Base-by-base conservation (phyloP, 306 rosid genomes). In the Senna siamea region DNA sequence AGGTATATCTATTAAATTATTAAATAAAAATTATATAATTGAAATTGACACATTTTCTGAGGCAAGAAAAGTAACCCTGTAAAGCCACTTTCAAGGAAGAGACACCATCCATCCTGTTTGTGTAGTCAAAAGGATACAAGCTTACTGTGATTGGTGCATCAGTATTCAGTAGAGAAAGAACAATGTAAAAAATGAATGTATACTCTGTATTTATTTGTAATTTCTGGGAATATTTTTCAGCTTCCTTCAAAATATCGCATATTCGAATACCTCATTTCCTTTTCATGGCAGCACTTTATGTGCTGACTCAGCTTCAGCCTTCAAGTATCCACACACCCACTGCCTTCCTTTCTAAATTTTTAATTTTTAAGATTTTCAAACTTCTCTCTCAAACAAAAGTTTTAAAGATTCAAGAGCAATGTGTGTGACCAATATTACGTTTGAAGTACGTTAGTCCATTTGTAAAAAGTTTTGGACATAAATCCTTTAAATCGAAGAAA, bases 81-180 rank as follows among this genome's bases (percentile, higher is more conserved):
- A 72, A 81, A 80, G 80, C 74, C 59, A 80, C 41, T 76, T 86
- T 80, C 78, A 47, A 55, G 4, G 76, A 64, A 61, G 41, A 20
- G 74, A 55, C 57, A 68, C 69, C 28, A n/a, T 53, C 37, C 8
- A 15, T 44, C 61, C 40, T 26, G 50, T 59, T 57, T 34, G 72
- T 66, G 72, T 66, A 23, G 79, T 79, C 8, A 56, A 59, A 81
- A 68, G 51, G 63, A 76, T 65, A 66, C 22, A 44, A 56, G 73
- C 74, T 53, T 23, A 72, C 47, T 76, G 72, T 51, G 63, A 56
- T 72, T 60, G 72, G 63, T 51, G 78, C 44, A 50, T 20, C 75
- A 38, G 48, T 17, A 19, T 48, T 20, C 75, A 38, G 40, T 18
- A 20, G 61, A 23, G 46, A 72, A 65, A 72, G 55, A 56, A 80